Conservation (phyloP, 1,139 yeast species). For the Debaryomyces singareniensis region DNA sequence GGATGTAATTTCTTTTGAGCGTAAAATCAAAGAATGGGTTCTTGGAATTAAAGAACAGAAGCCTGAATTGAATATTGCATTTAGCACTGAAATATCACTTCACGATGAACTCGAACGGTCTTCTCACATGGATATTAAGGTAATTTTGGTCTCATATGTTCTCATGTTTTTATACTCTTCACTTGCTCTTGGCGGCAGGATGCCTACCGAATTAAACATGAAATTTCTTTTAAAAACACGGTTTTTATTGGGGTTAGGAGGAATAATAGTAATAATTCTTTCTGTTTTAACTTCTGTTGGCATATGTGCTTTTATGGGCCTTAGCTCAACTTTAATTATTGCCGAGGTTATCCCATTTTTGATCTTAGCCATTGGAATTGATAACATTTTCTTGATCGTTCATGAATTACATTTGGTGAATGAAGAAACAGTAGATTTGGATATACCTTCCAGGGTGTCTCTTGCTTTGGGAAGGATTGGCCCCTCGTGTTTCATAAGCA, state of each 20-base stretch:
- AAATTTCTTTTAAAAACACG: constrained; percentile 51
- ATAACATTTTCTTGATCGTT: constrained; percentile 79
- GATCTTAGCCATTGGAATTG: constrained; percentile 90
- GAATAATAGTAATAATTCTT: constrained; percentile 70
- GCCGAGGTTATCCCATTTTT: constrained; percentile 97
- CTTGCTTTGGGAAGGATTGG: constrained; percentile 68
- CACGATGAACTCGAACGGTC: constrained; percentile 80
- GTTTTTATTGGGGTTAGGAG: constrained; percentile 71
- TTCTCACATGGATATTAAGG: constrained; percentile 69
- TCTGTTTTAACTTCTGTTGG: constrained; percentile 84
- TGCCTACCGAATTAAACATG: constrained; percentile 20
- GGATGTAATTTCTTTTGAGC: constrained; percentile 61
- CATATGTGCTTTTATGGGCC: constrained; percentile 62
- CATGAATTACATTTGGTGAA: constrained; percentile 65
- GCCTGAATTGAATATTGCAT: constrained; percentile 58
- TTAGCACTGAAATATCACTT: constrained; percentile 76
- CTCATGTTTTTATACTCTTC: constrained; percentile 92
- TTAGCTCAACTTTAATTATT: constrained; percentile 83
- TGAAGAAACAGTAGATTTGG: constrained; percentile 24
- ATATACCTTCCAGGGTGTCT: constrained; percentile 50
- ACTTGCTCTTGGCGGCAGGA: constrained; percentile 64
- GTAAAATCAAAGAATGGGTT: constrained; percentile 50
- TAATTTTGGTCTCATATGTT: constrained; percentile 68
- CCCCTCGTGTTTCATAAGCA: constrained; percentile 78
- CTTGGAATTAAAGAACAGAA: constrained; percentile 38